A percentile compares a stretch with the other conserved stretches of the same genome.
These are phyloP conservation scores for Anacardium occidentale DNA, from an alignment of 345 rosid species.

Conservation along the genomic window DNA sequence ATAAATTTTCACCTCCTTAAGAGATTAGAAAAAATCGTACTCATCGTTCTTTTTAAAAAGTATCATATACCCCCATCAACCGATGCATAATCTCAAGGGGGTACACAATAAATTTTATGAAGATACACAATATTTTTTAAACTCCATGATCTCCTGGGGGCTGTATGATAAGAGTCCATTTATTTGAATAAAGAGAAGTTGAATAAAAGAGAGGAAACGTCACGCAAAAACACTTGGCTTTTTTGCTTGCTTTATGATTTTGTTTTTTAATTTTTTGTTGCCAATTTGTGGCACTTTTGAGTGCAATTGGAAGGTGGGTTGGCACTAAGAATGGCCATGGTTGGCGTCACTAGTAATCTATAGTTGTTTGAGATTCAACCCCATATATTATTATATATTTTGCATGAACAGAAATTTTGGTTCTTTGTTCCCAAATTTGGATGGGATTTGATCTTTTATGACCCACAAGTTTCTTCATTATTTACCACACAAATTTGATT, in stretches of 20 bases:
- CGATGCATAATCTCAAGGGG: too few species aligned
- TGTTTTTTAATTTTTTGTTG: neutral
- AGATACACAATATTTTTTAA: too few species aligned
- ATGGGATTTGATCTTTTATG: too few species aligned
- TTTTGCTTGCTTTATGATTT: too few species aligned
- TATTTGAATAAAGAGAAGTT: slow-evolving; percentile 16
- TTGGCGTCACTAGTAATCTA: slow-evolving; percentile 14
- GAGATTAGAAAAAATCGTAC: too few species aligned
- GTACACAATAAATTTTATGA: too few species aligned
- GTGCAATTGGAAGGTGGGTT: slow-evolving; percentile 42
- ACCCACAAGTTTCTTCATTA: too few species aligned
- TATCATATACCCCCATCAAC: too few species aligned
- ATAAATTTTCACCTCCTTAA: too few species aligned
- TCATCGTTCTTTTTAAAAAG: too few species aligned
- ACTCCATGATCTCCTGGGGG: too few species aligned
- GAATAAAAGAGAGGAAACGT: slow-evolving; percentile 27
- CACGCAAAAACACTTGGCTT: slow-evolving; percentile 39
- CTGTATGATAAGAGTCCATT: too few species aligned
- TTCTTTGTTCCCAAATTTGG: neutral
- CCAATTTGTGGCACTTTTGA: slow-evolving; percentile 24
- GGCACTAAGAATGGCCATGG: slow-evolving; percentile 44
- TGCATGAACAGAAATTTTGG: neutral
- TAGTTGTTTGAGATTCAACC: slow-evolving; percentile 2
- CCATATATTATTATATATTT: neutral
- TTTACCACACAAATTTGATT: neutral